phyloP scores from a whole-genome alignment of 2,329 filamentous ascomycete genomes.

The Aspergillus proliferans region DNA sequence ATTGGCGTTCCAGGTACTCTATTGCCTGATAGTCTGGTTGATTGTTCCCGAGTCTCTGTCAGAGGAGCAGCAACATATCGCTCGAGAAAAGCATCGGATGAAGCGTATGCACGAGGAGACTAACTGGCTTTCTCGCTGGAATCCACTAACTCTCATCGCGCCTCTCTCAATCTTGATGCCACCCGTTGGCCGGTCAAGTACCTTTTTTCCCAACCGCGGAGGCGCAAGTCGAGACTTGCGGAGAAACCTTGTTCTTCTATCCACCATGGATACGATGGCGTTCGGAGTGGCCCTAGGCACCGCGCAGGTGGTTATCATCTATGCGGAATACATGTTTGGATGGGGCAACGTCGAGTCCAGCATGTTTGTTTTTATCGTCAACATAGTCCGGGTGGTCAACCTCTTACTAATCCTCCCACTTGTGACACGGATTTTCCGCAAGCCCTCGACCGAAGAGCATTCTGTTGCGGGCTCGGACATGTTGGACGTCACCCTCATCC shows the following conservation, averaged over 20 bases:
- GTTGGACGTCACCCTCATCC: constrained; percentile 72
- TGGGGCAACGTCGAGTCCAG: constrained; percentile 80
- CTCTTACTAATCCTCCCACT: constrained; percentile 70
- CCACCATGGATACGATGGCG: constrained; percentile 72
- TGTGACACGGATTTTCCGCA: constrained; percentile 68
- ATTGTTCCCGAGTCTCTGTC: constrained; percentile 80
- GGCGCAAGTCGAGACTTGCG: constrained; percentile 58
- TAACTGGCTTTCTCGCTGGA: constrained; percentile 28
- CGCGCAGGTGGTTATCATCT: constrained; percentile 75
- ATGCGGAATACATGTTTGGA: constrained; percentile 70
- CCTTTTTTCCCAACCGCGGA: constrained; percentile 42
- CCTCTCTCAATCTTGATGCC: constrained; percentile 76
- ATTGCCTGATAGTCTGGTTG: constrained; percentile 65
- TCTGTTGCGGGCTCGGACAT: constrained; percentile 64
- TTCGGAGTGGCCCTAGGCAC: constrained; percentile 77
- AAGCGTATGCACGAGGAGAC: constrained; percentile 30
- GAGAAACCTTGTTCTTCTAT: constrained; percentile 74
- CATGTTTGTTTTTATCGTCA: constrained; percentile 73
- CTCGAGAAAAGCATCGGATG: constrained; percentile 59
- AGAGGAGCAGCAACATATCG: constrained; percentile 61
- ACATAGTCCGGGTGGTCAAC: constrained; percentile 66
- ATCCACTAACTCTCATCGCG: constrained; percentile 61
- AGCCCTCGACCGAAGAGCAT: constrained; percentile 28
- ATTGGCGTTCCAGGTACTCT: constrained; percentile 64
- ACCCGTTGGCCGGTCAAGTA: constrained; percentile 32